Evolutionary conservation across 495 filamentous ascomycete genomes (phyloP).

Genomic region (Penicillium ucsense): DNA sequence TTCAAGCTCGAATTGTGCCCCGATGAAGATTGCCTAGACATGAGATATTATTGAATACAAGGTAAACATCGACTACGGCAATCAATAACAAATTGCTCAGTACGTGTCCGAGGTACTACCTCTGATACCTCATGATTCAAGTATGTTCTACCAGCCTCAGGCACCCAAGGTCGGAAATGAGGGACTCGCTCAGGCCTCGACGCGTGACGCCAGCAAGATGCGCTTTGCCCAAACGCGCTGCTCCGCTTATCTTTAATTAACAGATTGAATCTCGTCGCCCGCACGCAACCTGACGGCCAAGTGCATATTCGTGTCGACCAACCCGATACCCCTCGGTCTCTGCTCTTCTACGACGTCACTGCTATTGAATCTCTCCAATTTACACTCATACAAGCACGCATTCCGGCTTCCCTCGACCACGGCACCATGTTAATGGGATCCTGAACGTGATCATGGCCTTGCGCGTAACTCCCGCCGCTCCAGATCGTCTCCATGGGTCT

Average conservation of each 20-base stretch:
- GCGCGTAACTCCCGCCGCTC: slow-evolving; percentile 18
- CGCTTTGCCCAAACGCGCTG: no score
- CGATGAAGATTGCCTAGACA: no score
- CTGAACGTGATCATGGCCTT: slow-evolving; percentile 30
- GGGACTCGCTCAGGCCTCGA: slow-evolving; percentile 12
- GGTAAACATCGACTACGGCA: no score
- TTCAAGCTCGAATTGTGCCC: no score
- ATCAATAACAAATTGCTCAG: no score
- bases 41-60: no score
- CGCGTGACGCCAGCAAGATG: slow-evolving; percentile 24
- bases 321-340: neutral
- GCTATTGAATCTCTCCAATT: neutral
- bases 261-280: no score
- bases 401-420: neutral
- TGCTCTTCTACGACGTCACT: neutral
- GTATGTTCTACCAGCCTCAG: neutral
- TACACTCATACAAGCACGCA: neutral
- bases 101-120: no score
- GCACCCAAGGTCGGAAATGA: slow-evolving; percentile 4
- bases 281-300: no score
- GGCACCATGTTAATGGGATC: slow-evolving; percentile 12
- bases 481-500: slow-evolving; percentile 26
- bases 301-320: no score
- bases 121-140: no score
- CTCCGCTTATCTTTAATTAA: no score